These are phyloP conservation scores for Plasmopara viticola DNA, from an alignment of 352 stramenopile genomes.

Conservation along the genomic window DNA sequence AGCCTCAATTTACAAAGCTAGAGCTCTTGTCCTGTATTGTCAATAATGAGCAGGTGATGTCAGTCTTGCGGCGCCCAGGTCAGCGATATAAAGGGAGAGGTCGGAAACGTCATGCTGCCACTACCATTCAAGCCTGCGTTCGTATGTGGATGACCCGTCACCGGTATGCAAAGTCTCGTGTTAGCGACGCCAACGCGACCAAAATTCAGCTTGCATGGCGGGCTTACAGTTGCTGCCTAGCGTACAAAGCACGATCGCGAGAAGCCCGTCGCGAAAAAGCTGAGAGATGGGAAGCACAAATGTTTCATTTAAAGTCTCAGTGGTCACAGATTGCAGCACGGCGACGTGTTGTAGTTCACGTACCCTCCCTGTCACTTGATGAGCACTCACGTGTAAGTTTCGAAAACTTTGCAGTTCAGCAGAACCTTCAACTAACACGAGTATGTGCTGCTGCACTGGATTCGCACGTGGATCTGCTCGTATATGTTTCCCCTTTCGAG, in stretches of 20 bases:
- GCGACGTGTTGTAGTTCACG: constrained; percentile 67
- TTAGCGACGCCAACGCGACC: constrained; percentile 35
- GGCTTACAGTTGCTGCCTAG: constrained; percentile 35
- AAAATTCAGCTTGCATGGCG: constrained; percentile 63
- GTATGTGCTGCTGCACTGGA: constrained; percentile 65
- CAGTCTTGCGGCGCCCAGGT: constrained; percentile 53
- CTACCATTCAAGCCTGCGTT: constrained; percentile 64
- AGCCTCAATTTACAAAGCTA: constrained; percentile 33
- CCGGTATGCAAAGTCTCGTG: constrained; percentile 37
- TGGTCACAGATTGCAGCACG: constrained; percentile 46
- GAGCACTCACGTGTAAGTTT: constrained; percentile 55
- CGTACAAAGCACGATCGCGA: constrained; percentile 35
- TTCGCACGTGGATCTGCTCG: constrained; percentile 71
- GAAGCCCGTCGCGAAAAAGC: constrained; percentile 31
- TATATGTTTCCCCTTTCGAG: constrained; percentile 86
- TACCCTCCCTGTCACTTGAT: constrained; percentile 75
- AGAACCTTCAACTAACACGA: constrained; percentile 81
- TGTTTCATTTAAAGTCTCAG: constrained; percentile 38
- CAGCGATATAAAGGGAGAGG: constrained; percentile 77
- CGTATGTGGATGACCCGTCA: constrained; percentile 52
- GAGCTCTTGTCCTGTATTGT: constrained; percentile 79
- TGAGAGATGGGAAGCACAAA: constrained; percentile 37
- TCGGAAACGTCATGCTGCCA: constrained; percentile 50
- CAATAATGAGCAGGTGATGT: constrained; percentile 83
- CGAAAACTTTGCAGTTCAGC: constrained; percentile 61